Base-by-base conservation (phyloP, 2,329 filamentous ascomycete genomes). In the Hypoxylon sp. region DNA sequence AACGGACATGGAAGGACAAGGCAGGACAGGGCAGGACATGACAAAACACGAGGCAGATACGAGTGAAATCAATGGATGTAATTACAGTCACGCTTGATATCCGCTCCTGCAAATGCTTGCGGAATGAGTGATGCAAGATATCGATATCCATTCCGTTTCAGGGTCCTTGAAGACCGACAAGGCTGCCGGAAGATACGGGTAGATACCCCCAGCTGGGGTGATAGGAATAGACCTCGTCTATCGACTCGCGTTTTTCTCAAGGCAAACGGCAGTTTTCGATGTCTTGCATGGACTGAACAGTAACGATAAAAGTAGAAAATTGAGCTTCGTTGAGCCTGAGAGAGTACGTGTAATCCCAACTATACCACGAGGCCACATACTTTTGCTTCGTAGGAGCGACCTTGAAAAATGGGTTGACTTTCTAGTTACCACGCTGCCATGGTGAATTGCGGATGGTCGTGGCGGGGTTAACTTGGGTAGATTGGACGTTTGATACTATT, bases 21-120 rank as follows among this genome's bases (percentile, higher is more conserved):
- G 12, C 6, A 51, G 30, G 33, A 11, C 2, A 30, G 33, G 16
- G 9, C 16, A 40, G 36, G 36, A 40, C 36, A 40, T 40, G 36
- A 38, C 16, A 40, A 16, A 16, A 40, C 36, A 40, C 20, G 36
- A n/a, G 50, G 32, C 46, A 60, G 50, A 53, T 59, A 60, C 33
- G 49, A 60, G 60, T 54, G 8, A 42, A 54, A 55, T 36, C 36
- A 38, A 40, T 40, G 36, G 36, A 20, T 40, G 36, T 20, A 40
- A 40, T 40, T 20, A 40, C 36, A 40, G 20, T 40, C 8, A 20
- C 36, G 36, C 20, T n/a, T 11, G 36, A 14, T 20, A 40, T 40
- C 1, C 14, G 36, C 16, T 40, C 36, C 16, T 40, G 18, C 6
- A 9, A 16, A n/a, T 40, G 8, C 16, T 20, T 40, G 16, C 16